These are phyloP conservation scores for Cadophora luteo-olivacea DNA, from an alignment of 2,329 filamentous ascomycete genomes.

Conservation along the genomic window DNA sequence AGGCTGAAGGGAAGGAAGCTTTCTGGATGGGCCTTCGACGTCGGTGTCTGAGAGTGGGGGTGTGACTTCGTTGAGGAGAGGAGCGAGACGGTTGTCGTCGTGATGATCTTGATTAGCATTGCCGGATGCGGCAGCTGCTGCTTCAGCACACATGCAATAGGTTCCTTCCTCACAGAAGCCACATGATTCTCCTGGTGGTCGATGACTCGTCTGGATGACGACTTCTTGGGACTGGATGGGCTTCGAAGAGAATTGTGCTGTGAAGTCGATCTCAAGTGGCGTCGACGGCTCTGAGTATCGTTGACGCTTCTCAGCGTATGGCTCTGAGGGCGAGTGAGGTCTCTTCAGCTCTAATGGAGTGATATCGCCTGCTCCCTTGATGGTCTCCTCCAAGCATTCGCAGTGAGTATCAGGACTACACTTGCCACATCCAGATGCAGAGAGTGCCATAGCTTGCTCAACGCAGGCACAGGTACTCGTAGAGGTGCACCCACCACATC, in stretches of 20 bases:
- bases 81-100: slow-evolving; percentile 47
- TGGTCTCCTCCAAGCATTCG: slow-evolving; percentile 60
- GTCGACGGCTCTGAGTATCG: slow-evolving; percentile 53
- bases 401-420: slow-evolving; percentile 69
- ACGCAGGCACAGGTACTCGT: slow-evolving; percentile 63
- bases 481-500: slow-evolving; percentile 63
- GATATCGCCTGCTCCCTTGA: slow-evolving; percentile 31
- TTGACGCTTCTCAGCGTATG: slow-evolving; percentile 59
- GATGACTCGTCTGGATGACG: slow-evolving; percentile 39
- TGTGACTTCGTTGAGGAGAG: slow-evolving; percentile 56
- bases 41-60: slow-evolving; percentile 61
- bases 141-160: slow-evolving; percentile 81
- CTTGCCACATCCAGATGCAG: slow-evolving; percentile 66
- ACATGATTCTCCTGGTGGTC: slow-evolving; percentile 68
- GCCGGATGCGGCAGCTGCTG: slow-evolving; percentile 46
- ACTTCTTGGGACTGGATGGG: slow-evolving; percentile 36
- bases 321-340: slow-evolving; percentile 40
- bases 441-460: slow-evolving; percentile 62
- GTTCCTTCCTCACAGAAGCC: slow-evolving; percentile 85
- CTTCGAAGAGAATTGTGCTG: slow-evolving; percentile 64
- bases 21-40: slow-evolving; percentile 63
- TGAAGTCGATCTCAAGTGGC: slow-evolving; percentile 76
- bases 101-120: slow-evolving; percentile 42
- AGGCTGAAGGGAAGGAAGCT: slow-evolving; percentile 57
- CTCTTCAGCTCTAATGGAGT: slow-evolving; percentile 40